These are phyloP conservation scores for Pichia insulana DNA, from an alignment of 805 yeast species.

Conservation along the genomic window DNA sequence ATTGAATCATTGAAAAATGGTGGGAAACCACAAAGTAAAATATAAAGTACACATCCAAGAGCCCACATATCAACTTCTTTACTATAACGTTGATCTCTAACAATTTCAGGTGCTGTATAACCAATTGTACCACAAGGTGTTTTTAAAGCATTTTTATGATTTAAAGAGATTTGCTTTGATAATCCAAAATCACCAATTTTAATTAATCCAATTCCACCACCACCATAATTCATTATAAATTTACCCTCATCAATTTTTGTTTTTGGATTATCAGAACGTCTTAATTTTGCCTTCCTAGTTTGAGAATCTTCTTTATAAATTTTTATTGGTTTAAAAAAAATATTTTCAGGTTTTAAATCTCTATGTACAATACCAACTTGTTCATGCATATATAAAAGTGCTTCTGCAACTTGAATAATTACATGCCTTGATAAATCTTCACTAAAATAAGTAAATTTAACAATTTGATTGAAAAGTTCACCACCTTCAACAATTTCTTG, in stretches of 20 bases:
- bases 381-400: constrained; percentile 61
- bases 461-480: constrained; percentile 72
- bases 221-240: constrained; percentile 73
- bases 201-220: constrained; percentile 84
- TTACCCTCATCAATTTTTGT: constrained; percentile 81
- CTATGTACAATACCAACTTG: constrained; percentile 74
- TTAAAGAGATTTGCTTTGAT: constrained; percentile 81
- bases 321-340: constrained; percentile 55
- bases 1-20: constrained; percentile 87
- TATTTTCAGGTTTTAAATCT: constrained; percentile 76
- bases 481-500: constrained; percentile 75
- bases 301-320: constrained; percentile 30
- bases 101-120: constrained; percentile 97
- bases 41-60: constrained; percentile 89
- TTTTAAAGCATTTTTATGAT: constrained; percentile 53
- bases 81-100: constrained; percentile 84
- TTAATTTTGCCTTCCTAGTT: constrained; percentile 27
- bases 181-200: constrained; percentile 94
- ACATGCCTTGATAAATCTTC: constrained; percentile 69
- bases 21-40: constrained; percentile 92
- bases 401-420: constrained; percentile 61
- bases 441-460: constrained; percentile 65
- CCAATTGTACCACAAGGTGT: constrained; percentile 99
- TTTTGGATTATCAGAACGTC: constrained; percentile 62
- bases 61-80: constrained; percentile 99